Evolutionary conservation across 208 protist genomes (phyloP).

Genomic region (Leishmania braziliensis): DNA sequence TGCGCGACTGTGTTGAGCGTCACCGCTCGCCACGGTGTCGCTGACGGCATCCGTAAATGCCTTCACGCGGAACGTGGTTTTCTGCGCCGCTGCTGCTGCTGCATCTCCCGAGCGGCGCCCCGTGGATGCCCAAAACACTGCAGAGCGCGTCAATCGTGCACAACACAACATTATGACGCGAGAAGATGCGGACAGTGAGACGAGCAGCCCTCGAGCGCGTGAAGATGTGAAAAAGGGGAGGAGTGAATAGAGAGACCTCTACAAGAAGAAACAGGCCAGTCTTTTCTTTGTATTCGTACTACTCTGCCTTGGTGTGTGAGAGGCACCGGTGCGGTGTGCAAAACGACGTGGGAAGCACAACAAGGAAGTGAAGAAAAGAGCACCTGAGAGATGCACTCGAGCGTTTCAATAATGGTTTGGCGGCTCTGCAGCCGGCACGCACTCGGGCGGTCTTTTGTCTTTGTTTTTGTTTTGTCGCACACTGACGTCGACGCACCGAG

Average conservation of each 20-base stretch:
- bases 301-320: not conserved
- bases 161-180: slow-evolving; percentile 13
- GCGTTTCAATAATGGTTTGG: not conserved
- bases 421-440: not conserved
- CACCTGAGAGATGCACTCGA: not conserved
- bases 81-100: not conserved
- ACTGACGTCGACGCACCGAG: not conserved
- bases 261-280: not conserved
- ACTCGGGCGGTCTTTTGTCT: not conserved
- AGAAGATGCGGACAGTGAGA: not conserved
- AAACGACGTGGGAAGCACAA: not conserved
- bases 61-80: not conserved
- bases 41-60: not conserved
- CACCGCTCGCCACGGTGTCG: not conserved
- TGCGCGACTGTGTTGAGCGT: not conserved
- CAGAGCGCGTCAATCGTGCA: slow-evolving; percentile 6
- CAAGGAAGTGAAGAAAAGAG: not conserved
- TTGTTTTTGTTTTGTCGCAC: not conserved
- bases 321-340: not conserved
- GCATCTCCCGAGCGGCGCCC: not conserved
- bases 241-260: not conserved
- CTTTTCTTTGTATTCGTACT: not conserved
- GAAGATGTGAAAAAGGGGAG: not conserved
- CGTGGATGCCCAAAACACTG: slow-evolving; percentile 7
- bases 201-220: not conserved